Percentiles rank a stretch among this genome's conserved stretches.
Evolutionary conservation across 441 rosid species (phyloP).

Genomic region (Syzygium syzygioides): DNA sequence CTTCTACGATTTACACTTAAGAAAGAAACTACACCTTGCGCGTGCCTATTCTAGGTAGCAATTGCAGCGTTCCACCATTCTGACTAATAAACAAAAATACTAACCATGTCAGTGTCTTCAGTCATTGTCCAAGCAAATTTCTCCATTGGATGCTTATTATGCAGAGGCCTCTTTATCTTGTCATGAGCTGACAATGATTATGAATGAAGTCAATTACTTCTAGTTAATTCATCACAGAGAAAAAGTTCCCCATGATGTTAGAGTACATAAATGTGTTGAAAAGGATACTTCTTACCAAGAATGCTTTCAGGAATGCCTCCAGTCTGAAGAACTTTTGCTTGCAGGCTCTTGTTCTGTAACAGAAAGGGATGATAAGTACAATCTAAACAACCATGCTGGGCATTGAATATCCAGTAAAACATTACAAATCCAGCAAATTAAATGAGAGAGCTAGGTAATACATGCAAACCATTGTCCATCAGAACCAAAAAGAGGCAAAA

Average conservation of each 20-base stretch:
- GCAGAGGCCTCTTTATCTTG: conserved; percentile 77
- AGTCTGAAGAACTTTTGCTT: conserved; percentile 61
- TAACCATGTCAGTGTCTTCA: conserved; percentile 85
- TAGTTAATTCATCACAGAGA: neutral
- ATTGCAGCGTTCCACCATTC: neutral
- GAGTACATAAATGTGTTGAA: neutral
- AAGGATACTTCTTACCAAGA: conserved; percentile 42
- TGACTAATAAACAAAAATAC: neutral
- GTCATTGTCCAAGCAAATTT: conserved; percentile 92
- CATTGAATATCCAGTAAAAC: neutral
- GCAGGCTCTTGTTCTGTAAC: conserved; percentile 62
- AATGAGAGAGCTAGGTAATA: neutral
- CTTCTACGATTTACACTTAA: neutral
- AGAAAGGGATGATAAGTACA: neutral
- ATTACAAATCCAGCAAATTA: neutral
- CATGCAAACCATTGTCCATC: neutral
- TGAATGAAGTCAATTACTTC: neutral
- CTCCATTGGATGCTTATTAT: conserved; percentile 91
- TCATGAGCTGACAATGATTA: conserved; percentile 62
- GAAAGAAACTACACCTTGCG: neutral
- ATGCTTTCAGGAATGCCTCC: conserved; percentile 57
- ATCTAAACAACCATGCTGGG: neutral
- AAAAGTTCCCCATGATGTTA: neutral
- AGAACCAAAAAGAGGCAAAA: neutral
- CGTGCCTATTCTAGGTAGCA: neutral